A percentile compares a stretch with the other conserved stretches of the same genome.
phyloP scores from a whole-genome alignment of 495 filamentous ascomycete genomes.

The Penicillium coprophilum region DNA sequence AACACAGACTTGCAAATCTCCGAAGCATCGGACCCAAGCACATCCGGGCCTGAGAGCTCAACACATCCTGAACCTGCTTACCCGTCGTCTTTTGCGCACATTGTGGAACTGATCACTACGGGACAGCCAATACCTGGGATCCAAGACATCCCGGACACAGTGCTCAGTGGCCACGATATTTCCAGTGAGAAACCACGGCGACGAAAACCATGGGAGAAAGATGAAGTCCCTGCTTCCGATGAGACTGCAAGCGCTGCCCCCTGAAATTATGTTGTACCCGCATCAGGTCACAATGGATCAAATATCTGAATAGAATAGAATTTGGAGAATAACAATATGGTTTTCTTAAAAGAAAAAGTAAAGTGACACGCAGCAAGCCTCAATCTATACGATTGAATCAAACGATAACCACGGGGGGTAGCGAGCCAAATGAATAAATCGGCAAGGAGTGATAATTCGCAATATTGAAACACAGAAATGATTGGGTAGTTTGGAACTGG shows the following conservation, averaged over 20 bases:
- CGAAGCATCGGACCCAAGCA: slow-evolving; percentile 2
- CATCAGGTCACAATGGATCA: not conserved
- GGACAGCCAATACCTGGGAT: slow-evolving; percentile 88
- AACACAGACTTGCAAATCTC: not conserved
- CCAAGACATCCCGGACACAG: slow-evolving; percentile 79
- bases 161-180: slow-evolving; percentile 63
- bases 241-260: slow-evolving; percentile 11
- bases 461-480: slow-evolving; percentile 18
- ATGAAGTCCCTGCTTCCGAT: slow-evolving; percentile 18
- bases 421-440: slow-evolving; percentile 24
- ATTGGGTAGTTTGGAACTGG: slow-evolving; percentile 2
- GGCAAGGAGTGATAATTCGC: slow-evolving; percentile 13
- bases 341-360: slow-evolving; percentile 5
- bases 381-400: slow-evolving; percentile 5
- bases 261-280: not conserved
- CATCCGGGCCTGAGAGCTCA: not conserved
- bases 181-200: slow-evolving; percentile 54
- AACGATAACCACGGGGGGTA: slow-evolving; percentile 4
- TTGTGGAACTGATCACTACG: slow-evolving; percentile 82
- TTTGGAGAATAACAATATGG: slow-evolving; percentile 10
- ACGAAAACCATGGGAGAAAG: slow-evolving; percentile 80
- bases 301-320: not conserved
- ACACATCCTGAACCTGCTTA: slow-evolving; percentile 58
- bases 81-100: slow-evolving; percentile 82
- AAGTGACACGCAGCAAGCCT: slow-evolving; percentile 3